Conservation (phyloP, 1,139 yeast genomes). For the Blastobotrys illinoisensis region DNA sequence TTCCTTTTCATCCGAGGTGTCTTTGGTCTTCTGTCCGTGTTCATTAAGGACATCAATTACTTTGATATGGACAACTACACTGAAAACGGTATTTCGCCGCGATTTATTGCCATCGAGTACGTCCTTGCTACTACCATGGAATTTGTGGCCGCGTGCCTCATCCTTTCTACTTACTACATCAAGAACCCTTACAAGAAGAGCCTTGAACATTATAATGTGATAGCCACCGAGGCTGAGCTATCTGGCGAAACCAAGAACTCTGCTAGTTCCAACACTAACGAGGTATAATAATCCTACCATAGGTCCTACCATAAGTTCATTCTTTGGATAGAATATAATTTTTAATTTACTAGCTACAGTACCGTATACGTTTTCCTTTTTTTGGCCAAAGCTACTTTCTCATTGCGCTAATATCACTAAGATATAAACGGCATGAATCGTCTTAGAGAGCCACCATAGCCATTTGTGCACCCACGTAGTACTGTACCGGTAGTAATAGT, state of each 20-base stretch:
- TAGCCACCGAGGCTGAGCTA: neutral
- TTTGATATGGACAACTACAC: conserved; percentile 15
- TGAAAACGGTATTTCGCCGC: conserved; percentile 11
- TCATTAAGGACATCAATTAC: conserved; percentile 14
- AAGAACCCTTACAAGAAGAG: neutral
- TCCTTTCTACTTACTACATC: neutral
- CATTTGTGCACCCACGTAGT: no score
- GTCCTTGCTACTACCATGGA: conserved; percentile 19
- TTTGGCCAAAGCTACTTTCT: no score
- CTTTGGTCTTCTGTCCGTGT: conserved; percentile 20
- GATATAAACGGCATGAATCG: no score
- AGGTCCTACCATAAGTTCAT: no score
- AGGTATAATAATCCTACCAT: neutral
- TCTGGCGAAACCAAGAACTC: neutral
- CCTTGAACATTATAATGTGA: neutral
- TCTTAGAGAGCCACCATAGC: no score
- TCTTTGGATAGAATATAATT: no score
- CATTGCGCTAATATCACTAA: no score
- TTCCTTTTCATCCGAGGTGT: conserved; percentile 23
- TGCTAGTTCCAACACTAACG: neutral
- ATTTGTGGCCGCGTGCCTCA: conserved; percentile 3
- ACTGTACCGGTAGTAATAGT: no score
- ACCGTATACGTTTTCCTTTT: no score
- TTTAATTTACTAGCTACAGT: no score
- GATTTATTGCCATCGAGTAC: conserved; percentile 16